A percentile compares a stretch with the other conserved stretches of the same genome.
Conservation (phyloP, 768 basidiomycete genomes). For the Lenzites betulinus region DNA sequence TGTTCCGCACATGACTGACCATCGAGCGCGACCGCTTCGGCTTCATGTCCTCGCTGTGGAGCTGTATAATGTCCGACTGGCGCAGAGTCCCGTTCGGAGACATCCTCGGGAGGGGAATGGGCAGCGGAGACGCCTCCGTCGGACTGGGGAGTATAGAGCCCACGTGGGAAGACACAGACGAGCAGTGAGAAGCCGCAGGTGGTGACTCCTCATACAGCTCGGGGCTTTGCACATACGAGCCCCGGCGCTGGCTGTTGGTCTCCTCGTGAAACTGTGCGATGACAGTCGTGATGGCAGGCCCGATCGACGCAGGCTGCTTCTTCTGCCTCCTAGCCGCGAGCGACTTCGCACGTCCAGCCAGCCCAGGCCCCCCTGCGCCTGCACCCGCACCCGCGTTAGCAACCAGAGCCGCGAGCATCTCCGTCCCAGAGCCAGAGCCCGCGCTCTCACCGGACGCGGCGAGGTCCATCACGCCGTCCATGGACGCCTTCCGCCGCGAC, state of each 20-base stretch:
- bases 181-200: slow-evolving; percentile 27
- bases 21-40: slow-evolving; percentile 55
- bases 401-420: not conserved
- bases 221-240: slow-evolving; percentile 15
- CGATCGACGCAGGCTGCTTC: slow-evolving; percentile 22
- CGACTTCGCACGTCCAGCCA: slow-evolving; percentile 14
- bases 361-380: not conserved
- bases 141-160: slow-evolving; percentile 29
- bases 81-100: slow-evolving; percentile 23
- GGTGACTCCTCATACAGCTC: slow-evolving; percentile 24
- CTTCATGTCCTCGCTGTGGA: slow-evolving; percentile 26
- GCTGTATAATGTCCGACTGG: slow-evolving; percentile 33
- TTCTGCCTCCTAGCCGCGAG: slow-evolving; percentile 16
- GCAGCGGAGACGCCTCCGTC: slow-evolving; percentile 21
- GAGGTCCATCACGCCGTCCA: slow-evolving; percentile 28
- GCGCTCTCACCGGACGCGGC: not conserved
- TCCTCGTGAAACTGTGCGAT: slow-evolving; percentile 14
- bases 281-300: slow-evolving; percentile 13
- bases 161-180: slow-evolving; percentile 29
- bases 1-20: slow-evolving; percentile 60
- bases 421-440: not conserved
- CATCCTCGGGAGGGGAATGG: slow-evolving; percentile 22
- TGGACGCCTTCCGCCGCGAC: slow-evolving; percentile 56
- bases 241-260: not conserved
- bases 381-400: not conserved